Conservation (phyloP, 1,284 basidiomycete species). For the Cryptococcus jaspeensis region DNA sequence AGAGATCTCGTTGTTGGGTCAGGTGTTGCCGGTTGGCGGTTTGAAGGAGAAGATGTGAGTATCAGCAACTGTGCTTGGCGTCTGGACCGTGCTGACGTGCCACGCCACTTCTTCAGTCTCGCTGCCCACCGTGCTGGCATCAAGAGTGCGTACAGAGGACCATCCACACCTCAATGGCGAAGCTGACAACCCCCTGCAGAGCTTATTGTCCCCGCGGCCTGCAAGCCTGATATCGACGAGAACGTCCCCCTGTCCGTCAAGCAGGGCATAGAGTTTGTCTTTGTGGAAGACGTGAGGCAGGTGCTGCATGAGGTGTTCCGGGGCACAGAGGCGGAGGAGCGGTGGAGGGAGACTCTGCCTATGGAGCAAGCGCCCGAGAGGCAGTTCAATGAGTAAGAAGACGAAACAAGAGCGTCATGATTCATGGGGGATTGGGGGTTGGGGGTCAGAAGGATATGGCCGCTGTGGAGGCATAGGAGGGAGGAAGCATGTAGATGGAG, state of each 20-base stretch:
- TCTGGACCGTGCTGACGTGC: neutral
- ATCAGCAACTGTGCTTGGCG: neutral
- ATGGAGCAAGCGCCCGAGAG: constrained; percentile 38
- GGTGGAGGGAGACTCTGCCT: constrained; percentile 64
- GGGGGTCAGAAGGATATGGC: neutral
- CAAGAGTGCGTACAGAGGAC: constrained; percentile 58
- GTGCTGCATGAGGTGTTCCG: constrained; percentile 82
- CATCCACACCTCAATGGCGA: neutral
- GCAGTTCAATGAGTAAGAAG: constrained; percentile 5
- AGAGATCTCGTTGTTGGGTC: constrained; percentile 87
- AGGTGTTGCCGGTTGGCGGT: constrained; percentile 89
- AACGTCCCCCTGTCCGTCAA: constrained; percentile 94
- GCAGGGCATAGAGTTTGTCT: constrained; percentile 87
- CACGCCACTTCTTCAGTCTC: constrained; percentile 48
- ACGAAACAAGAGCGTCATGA: neutral
- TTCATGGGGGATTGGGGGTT: neutral
- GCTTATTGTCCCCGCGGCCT: constrained; percentile 78
- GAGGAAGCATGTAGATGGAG: neutral
- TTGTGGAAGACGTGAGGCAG: constrained; percentile 82
- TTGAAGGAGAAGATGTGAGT: constrained; percentile 83
- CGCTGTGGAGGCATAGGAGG: neutral
- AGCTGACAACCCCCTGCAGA: constrained; percentile 27
- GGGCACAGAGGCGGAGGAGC: constrained; percentile 60
- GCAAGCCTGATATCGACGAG: constrained; percentile 88
- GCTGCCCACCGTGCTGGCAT: constrained; percentile 92